Percentiles rank a stretch among this genome's conserved stretches.
These are phyloP conservation scores for Cladosporium velox DNA, from an alignment of 2,329 filamentous ascomycete genomes.

Conservation along the genomic window DNA sequence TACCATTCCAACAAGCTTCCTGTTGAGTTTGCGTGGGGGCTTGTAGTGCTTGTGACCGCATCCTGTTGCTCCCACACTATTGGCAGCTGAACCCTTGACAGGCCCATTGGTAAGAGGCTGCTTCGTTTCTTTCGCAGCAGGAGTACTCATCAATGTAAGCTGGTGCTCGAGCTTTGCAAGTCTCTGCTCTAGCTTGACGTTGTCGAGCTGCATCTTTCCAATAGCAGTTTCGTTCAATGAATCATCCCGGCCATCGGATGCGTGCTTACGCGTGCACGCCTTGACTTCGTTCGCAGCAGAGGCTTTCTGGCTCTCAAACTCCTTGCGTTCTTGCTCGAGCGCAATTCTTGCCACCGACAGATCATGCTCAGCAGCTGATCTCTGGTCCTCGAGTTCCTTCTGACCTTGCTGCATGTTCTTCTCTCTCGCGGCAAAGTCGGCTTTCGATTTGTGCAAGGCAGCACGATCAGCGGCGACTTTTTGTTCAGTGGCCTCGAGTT, in stretches of 20 bases:
- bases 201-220: conserved; percentile 7
- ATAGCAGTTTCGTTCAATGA: neutral
- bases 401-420: conserved; percentile 9
- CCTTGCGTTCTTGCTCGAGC: neutral
- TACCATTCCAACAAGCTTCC: conserved; percentile 8
- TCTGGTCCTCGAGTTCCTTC: conserved; percentile 1
- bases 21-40: conserved; percentile 14
- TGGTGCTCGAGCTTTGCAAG: conserved; percentile 1
- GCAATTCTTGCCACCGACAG: neutral
- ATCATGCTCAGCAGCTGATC: neutral
- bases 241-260: neutral
- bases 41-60: conserved; percentile 16
- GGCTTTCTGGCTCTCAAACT: neutral
- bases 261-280: neutral
- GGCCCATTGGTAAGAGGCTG: neutral
- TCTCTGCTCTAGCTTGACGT: conserved; percentile 6
- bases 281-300: neutral
- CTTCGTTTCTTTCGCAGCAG: no score
- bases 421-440: neutral
- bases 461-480: conserved; percentile 9
- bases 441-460: neutral
- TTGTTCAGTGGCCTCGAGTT: neutral
- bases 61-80: neutral
- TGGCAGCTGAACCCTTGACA: neutral
- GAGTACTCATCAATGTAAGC: conserved; percentile 1